Evolutionary conservation across 2,329 filamentous ascomycete genomes (phyloP).

Genomic region (Teratosphaeria epicoccoides): DNA sequence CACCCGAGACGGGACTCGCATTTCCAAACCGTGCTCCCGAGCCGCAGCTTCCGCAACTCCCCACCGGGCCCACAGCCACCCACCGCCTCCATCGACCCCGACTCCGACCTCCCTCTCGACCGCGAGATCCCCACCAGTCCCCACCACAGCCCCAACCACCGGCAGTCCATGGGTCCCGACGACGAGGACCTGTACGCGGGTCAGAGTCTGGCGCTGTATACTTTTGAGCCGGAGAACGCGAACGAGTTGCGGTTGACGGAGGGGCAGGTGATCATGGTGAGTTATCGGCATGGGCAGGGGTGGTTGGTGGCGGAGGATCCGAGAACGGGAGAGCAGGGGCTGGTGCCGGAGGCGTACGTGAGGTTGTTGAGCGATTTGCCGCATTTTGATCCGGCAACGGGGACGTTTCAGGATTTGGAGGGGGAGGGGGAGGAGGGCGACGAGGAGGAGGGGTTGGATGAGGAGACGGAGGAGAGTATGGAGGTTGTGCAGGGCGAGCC

Average conservation of each 20-base stretch:
- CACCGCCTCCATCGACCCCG: conserved; percentile 2
- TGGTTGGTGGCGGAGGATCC: conserved; percentile 97
- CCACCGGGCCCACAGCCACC: conserved; percentile 1
- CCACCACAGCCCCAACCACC: conserved; percentile 15
- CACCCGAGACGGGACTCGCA: conserved; percentile 39
- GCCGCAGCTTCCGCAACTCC: conserved; percentile 15
- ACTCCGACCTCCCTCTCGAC: conserved; percentile 22
- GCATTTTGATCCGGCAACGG: conserved; percentile 70
- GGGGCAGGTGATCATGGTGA: conserved; percentile 93
- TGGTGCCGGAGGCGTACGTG: conserved; percentile 95
- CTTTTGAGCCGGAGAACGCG: conserved; percentile 90
- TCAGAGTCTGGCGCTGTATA: conserved; percentile 88
- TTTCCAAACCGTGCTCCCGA: conserved; percentile 33
- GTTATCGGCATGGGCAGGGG: conserved; percentile 88
- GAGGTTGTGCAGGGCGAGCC: neutral
- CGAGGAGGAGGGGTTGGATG: neutral
- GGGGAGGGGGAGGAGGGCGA: neutral
- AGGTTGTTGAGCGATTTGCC: conserved; percentile 86
- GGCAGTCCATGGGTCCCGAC: conserved; percentile 45
- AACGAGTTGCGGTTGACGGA: conserved; percentile 89
- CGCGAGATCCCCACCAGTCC: conserved; percentile 10
- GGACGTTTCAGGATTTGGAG: conserved; percentile 51
- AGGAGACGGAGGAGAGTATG: neutral
- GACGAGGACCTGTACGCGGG: conserved; percentile 92
- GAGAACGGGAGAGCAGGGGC: conserved; percentile 81